Evolutionary conservation across 1,284 basidiomycete genomes (phyloP), one percentile per base, ranked within the genome.

Genomic region (Cutaneotrichosporon daszewskae): DNA sequence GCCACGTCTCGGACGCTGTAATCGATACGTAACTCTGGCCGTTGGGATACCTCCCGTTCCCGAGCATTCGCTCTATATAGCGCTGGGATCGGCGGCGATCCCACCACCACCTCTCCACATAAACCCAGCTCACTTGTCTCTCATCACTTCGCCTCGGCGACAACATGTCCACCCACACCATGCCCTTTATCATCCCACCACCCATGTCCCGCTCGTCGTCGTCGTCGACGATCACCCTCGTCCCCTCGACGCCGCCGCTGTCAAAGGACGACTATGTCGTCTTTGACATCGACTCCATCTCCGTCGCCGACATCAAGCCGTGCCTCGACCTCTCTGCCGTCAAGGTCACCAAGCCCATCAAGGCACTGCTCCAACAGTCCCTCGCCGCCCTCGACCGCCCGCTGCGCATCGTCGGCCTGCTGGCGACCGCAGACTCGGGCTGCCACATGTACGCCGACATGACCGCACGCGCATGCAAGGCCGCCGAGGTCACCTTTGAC

Each of bases 391-490:
- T 47, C 34, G 52, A 54, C 26, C 33, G 49, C 6, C 52, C 48
- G 5, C 47, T 59, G 14, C 40, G 42, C 9, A 53, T 61, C 19
- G 57, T 61, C 27, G 59, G 59, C 0, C 52, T 62, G 2, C 49
- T 62, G 13, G 58, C 58, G 18, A 58, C 55, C 8, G 20, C 34
- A 11, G 59, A 59, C 40, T 32, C 40, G 17, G 59, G 58, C 1
- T 58, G 59, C 34, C 43, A 45, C 38, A 54, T 45, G 52, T 62
- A 62, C 43, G 53, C 58, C 23, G 44, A 48, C 43, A 43, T 51
- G 49, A 59, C 54, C 1, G 45, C 44, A 3, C 49, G 49, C 6
- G 48, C 52, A 11, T 58, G 49, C 31, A 32, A 32, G 28, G 32
- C 43, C 3, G 32, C 46, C 19, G 51, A 48, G 5, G 48, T 59